Evolutionary conservation across 2,329 filamentous ascomycete genomes (phyloP), one percentile per base, ranked within the genome.

Genomic region (Magnaporthiopsis rhizophila): DNA sequence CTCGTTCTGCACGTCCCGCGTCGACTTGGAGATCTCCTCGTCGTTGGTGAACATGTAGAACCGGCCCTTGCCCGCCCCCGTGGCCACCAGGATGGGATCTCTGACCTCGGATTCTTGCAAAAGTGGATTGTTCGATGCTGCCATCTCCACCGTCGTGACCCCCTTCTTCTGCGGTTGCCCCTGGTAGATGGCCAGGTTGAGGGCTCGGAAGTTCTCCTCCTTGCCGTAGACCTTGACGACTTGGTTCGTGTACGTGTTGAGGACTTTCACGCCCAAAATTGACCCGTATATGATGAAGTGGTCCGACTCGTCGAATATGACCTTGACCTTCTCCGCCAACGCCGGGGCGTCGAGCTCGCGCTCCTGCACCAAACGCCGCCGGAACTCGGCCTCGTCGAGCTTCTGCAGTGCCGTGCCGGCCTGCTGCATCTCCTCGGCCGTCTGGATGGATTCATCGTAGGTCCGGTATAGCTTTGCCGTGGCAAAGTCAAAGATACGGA

Each of bases 11-110:
- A 99, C 83, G 74, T 99, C 95, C 69, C 95, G 88, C 50, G 89
- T 88, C 9, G 90, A 89, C 75, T 94, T 96, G 69, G 88, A 89
- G 62, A 95, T 83, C 30, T 92, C 89, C 53, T 88, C 85, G 56
- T 97, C 90, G 74, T 97, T 96, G 50, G 91, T 97, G 76, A 97
- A 99, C 87, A 98, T 92, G 82, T 97, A 99, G 78, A 99, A 99
- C 57, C 96, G 89, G 34, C 90, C 86, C 77, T 97, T 98, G 67
- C 88, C 90, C 59, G 90, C 88, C 0, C 88, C 94, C 0, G 95
- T 98, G 12, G 86, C 83, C 59, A 96, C 84, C 9, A 99, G 81
- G 72, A 98, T 94, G 0, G 96, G 93, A 73, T 99, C 95, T 66
- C 93, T 85, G 26, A 87, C 86, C 76, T 97, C 94, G 1, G 95